Evolutionary conservation across 768 basidiomycete genomes (phyloP), one percentile per base, ranked within the genome.

Genomic region (Cyclocybe cylindracea): DNA sequence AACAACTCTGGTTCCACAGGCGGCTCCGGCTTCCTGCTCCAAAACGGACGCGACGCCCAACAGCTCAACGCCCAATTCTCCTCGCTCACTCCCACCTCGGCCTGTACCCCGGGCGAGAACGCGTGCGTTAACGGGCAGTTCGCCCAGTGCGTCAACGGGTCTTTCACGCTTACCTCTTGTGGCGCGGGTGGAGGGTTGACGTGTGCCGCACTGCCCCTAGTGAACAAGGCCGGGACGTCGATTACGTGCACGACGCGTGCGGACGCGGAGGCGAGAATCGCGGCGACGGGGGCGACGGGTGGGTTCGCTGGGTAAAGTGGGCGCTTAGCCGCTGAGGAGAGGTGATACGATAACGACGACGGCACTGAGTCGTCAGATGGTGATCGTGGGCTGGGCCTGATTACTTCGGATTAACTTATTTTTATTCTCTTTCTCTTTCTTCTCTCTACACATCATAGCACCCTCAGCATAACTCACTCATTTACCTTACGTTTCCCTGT

Each of bases 151-250:
- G 75, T 73, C 10, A 61, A 56, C 19, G 77, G 77, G 9, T 64
- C 70, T 48, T 82, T 79, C 46, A 70, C 61, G 2, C 48, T 69
- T 10, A 72, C 71, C 0, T 50, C 60, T 0, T 81, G 79, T 50
- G 61, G 65, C 19, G 64, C 61, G 39, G 69, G 68, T 3, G 49
- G 34, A 11, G 44, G 44, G 8, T 35, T 51, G 29, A 62, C 70
- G 10, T 83, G 80, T 46, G 72, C 71, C 33, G 79, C 79, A 1
- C 73, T 83, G 39, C 80, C 81, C 29, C 70, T 84, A 10, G 79
- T 82, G 48, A 79, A 80, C 64, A 68, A 61, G 39, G 48, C 73
- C 3, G 82, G 81, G 36, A 81, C 80, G 7, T 77, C 74, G 4
- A 67, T 82, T 48, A 69, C 77, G 7, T 84, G 81, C 64, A 74